A percentile compares a stretch with the other conserved stretches of the same genome.
phyloP scores from a whole-genome alignment of 148 eudicot species.

The Beta vulgaris region DNA sequence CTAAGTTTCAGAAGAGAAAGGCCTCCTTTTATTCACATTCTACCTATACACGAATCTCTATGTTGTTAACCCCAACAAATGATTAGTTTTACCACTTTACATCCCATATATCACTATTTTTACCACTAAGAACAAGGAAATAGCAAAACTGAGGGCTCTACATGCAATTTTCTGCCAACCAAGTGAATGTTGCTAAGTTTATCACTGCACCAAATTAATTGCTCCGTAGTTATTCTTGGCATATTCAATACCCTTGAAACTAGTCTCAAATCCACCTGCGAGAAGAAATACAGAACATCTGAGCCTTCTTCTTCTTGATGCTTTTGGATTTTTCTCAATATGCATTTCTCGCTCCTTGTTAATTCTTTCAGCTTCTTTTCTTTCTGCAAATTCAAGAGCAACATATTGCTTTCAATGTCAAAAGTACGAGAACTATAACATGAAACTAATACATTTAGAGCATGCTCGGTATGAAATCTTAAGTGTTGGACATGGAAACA shows the following conservation, averaged over 20 bases:
- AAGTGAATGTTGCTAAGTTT: constrained; percentile 62
- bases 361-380: constrained; percentile 66
- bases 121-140: constrained; percentile 62
- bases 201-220: constrained; percentile 72
- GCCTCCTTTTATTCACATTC: background rate
- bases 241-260: constrained; percentile 75
- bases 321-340: constrained; percentile 48
- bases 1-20: background rate
- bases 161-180: constrained; percentile 47
- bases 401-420: background rate
- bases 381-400: constrained; percentile 50
- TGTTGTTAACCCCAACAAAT: background rate
- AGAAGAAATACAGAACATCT: constrained; percentile 69
- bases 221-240: constrained; percentile 72
- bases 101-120: background rate
- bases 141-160: constrained; percentile 72
- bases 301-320: constrained; percentile 39
- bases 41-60: background rate
- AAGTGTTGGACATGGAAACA: no score
- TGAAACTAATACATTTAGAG: no score
- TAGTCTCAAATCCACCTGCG: constrained; percentile 75
- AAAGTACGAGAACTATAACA: no score
- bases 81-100: background rate
- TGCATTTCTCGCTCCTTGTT: constrained; percentile 54
- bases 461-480: no score